Conservation (phyloP, 2,329 filamentous ascomycete species). For the Dactylonectria macrodidyma region DNA sequence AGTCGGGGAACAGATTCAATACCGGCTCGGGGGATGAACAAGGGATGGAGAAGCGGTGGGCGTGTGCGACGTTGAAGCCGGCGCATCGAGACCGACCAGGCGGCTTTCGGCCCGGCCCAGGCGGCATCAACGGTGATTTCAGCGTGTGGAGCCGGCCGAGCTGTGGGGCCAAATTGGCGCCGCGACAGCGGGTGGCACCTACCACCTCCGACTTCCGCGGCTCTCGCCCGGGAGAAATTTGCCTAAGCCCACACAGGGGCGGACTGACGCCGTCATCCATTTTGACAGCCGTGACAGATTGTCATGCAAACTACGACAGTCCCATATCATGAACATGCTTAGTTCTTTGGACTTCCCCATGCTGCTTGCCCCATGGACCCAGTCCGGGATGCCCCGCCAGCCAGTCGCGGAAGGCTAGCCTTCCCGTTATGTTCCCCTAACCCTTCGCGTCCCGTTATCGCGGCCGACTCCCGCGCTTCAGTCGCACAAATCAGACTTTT, state of each 20-base stretch:
- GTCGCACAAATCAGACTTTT: not conserved
- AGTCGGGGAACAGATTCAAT: conserved; percentile 6
- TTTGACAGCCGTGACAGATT: not conserved
- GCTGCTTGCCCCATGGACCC: conserved; percentile 4
- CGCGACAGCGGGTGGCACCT: conserved; percentile 7
- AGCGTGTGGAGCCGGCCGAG: conserved; percentile 25
- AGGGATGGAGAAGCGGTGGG: not conserved
- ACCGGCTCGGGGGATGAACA: not conserved
- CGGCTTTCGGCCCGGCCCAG: conserved; percentile 39
- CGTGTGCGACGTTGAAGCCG: conserved; percentile 7
- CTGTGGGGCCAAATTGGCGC: conserved; percentile 21
- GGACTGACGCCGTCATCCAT: not conserved
- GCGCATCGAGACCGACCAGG: conserved; percentile 23
- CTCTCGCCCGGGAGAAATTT: not conserved
- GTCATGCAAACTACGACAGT: not conserved
- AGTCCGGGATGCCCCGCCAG: not conserved
- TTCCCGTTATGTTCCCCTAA: conserved; percentile 20
- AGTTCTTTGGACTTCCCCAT: conserved; percentile 17
- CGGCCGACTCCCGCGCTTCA: conserved; percentile 34
- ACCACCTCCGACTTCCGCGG: conserved; percentile 32
- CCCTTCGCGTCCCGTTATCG: not conserved
- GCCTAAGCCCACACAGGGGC: not conserved
- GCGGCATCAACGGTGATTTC: conserved; percentile 16
- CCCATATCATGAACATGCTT: not conserved
- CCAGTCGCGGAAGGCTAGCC: conserved; percentile 27